phyloP scores from a whole-genome alignment of 306 rosid genomes.

The Ziziphus jujuba region DNA sequence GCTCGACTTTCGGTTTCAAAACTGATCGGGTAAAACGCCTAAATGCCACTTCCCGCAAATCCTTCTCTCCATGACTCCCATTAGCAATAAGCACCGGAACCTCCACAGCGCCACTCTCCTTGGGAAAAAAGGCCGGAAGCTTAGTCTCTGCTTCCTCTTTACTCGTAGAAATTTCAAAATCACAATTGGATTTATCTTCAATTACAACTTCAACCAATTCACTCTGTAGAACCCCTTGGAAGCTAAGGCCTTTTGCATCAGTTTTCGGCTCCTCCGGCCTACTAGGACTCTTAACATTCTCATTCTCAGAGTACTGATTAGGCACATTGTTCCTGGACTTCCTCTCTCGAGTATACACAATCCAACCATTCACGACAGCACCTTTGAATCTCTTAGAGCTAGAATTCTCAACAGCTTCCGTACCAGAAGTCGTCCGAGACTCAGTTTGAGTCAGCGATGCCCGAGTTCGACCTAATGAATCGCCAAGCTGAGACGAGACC shows the following conservation, averaged over 20 bases:
- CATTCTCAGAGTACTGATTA: slow-evolving; percentile 28
- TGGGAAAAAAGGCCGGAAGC: slow-evolving; percentile 3
- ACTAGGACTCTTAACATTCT: slow-evolving; percentile 17
- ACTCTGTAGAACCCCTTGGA: slow-evolving; percentile 3
- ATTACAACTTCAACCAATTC: slow-evolving; percentile 24
- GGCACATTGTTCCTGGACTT: slow-evolving; percentile 32
- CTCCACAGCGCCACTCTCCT: slow-evolving; percentile 31
- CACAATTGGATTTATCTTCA: slow-evolving; percentile 11
- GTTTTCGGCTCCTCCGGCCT: slow-evolving; percentile 13
- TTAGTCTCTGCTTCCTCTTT: slow-evolving; percentile 21
- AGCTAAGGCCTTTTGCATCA: slow-evolving; percentile 9
- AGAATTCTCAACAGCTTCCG: slow-evolving; percentile 31
- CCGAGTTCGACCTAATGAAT: slow-evolving; percentile 30
- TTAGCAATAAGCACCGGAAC: slow-evolving; percentile 15
- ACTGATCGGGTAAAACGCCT: slow-evolving; percentile 51
- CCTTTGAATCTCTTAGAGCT: slow-evolving; percentile 38
- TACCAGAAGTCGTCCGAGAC: slow-evolving; percentile 13
- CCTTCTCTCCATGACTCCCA: slow-evolving; percentile 10
- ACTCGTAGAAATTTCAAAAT: slow-evolving; percentile 13
- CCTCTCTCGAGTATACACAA: slow-evolving; percentile 76
- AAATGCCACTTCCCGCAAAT: slow-evolving; percentile 22
- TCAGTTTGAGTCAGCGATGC: slow-evolving; percentile 25
- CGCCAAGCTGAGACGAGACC: slow-evolving; percentile 41
- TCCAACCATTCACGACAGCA: slow-evolving; percentile 58
- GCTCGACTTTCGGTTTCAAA: slow-evolving; percentile 32